Conservation (phyloP, 2,329 filamentous ascomycete genomes). For the Colletotrichum sidae region DNA sequence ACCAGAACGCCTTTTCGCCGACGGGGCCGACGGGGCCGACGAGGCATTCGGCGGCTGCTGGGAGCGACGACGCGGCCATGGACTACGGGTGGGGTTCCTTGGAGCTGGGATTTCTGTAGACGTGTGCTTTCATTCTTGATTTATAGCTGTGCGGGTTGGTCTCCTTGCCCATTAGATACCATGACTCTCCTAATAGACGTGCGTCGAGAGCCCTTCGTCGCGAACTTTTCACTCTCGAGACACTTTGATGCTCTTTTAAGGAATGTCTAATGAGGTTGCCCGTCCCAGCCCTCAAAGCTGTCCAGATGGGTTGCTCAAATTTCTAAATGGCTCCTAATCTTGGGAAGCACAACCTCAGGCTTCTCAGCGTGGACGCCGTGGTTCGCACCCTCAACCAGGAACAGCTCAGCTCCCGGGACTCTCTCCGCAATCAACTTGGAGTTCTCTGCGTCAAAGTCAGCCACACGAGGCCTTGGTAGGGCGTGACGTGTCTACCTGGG, state of each 20-base stretch:
- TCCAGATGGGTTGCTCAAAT: not conserved
- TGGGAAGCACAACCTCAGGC: constrained; percentile 44
- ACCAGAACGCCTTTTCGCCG: constrained; percentile 29
- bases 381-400: constrained; percentile 47
- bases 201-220: not conserved
- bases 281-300: too few relatives aligned
- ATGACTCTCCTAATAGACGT: not conserved
- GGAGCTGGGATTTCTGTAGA: constrained; percentile 36
- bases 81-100: constrained; percentile 35
- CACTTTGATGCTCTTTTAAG: too few relatives aligned
- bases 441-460: constrained; percentile 41
- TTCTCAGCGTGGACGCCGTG: constrained; percentile 52
- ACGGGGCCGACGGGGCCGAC: constrained; percentile 33
- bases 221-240: not conserved
- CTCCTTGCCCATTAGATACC: not conserved
- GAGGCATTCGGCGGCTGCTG: constrained; percentile 22
- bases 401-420: constrained; percentile 44
- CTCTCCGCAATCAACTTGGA: constrained; percentile 45
- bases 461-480: too few relatives aligned
- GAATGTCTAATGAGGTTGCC: too few relatives aligned
- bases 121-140: not conserved
- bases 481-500: constrained; percentile 39
- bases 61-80: constrained; percentile 27
- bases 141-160: not conserved
- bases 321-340: constrained; percentile 39